Base-by-base conservation (phyloP, 768 basidiomycete species). In the Boletus patriciae region DNA sequence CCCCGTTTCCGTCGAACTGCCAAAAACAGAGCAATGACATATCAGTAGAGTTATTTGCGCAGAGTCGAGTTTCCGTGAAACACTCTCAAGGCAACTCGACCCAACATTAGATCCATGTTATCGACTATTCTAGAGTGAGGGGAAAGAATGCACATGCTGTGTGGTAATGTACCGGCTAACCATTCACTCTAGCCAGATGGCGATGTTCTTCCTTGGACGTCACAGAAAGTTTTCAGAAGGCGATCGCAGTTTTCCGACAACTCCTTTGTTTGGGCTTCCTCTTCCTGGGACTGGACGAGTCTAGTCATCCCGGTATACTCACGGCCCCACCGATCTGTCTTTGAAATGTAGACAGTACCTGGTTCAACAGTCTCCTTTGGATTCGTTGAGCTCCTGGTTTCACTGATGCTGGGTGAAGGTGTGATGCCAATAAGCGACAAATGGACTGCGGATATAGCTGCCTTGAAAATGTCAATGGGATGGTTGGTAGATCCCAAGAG, bases 401-500 rank as follows among this genome's bases (percentile, higher is more conserved):
- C 51, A 40, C 46, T 52, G 7, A 59, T 19, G 23, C 75, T 65
- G 21, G 84, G 78, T 57, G 89, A 69, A 62, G 76, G 79, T 21
- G 73, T 62, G 1, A 85, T 59, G 3, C 85, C 81, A 16, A 80
- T 80, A n/a, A 94, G 80, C 0, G 80, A 74, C n/a, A 87, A 67
- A 67, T 92, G 82, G 6, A 86, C 83, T 2, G 83, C 78, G 8
- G 87, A 79, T 56, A 88, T 74, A 5, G 91, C 87, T 11, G 85
- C 85, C 65, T 86, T 86, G 73, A 78, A 82, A 8, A 83, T 68
- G 0, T 68, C 62, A 46, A 91, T 87, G 15, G 83, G 74, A 62
- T 90, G 89, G 63, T 88, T 73, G 2, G 76, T 76, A 3, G 90
- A 92, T 53, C 88, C 89, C 33, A 85, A 66, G 23, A 80, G 67